A percentile compares a stretch with the other conserved stretches of the same genome.
Conservation (phyloP, 2,329 filamentous ascomycete genomes). For the Trichophyton benhamiae region DNA sequence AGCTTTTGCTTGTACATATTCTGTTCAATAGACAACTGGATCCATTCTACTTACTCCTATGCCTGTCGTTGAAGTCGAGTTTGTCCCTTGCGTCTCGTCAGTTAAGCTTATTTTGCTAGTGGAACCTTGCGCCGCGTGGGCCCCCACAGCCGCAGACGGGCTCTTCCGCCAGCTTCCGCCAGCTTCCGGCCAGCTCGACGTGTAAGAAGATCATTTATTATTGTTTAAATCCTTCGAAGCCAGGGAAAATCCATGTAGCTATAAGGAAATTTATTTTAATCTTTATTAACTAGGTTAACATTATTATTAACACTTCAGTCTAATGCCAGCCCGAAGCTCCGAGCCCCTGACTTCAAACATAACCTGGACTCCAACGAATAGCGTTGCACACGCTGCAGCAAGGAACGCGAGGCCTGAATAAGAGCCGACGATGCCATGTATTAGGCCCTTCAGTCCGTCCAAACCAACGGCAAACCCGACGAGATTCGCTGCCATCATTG, state of each 20-base stretch:
- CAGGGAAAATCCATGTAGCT: not conserved
- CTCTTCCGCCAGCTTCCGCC: not conserved
- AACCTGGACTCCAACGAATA: slow-evolving; percentile 78
- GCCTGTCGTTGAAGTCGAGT: not conserved
- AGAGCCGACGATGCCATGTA: slow-evolving; percentile 62
- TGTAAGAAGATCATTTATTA: not conserved
- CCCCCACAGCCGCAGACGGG: not conserved
- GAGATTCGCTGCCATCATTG: slow-evolving; percentile 93
- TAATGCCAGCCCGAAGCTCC: slow-evolving; percentile 70
- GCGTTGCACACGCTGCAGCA: slow-evolving; percentile 52
- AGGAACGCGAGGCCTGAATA: slow-evolving; percentile 68
- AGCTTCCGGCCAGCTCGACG: not conserved
- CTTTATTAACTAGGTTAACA: not conserved
- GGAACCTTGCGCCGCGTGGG: not conserved
- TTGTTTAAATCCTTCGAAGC: not conserved
- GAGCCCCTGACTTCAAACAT: slow-evolving; percentile 93
- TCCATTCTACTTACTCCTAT: not conserved
- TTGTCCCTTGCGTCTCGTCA: not conserved
- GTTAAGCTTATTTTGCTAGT: slow-evolving; percentile 1
- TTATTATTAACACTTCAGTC: slow-evolving; percentile 57
- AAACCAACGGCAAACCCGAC: slow-evolving; percentile 89
- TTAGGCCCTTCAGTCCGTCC: slow-evolving; percentile 68
- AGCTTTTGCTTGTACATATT: not conserved
- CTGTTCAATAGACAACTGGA: not conserved
- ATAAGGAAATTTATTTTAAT: not conserved